Evolutionary conservation across 192 early-diverging fungal genomes (phyloP).

Genomic region (Coemansia sp.): DNA sequence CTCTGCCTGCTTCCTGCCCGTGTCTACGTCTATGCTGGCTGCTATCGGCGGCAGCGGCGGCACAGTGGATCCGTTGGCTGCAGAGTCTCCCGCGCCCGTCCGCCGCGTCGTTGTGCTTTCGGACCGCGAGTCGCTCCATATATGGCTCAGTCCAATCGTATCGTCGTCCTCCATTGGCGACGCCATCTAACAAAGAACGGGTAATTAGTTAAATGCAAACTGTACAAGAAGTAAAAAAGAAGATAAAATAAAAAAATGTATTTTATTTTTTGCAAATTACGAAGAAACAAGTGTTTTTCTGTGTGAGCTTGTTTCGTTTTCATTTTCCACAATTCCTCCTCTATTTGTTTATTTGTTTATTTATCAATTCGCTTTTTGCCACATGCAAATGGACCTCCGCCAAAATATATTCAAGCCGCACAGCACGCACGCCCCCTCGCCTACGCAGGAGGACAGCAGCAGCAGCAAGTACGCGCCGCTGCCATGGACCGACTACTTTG

Average conservation of each 20-base stretch:
- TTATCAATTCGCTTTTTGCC: no score
- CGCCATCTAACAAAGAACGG: background rate
- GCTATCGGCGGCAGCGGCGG: background rate
- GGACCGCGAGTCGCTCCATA: background rate
- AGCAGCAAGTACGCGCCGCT: conserved; percentile 38
- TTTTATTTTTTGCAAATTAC: no score
- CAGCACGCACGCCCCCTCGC: conserved; percentile 12
- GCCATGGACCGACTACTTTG: conserved; percentile 60
- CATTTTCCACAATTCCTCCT: background rate
- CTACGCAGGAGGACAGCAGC: conserved; percentile 11
- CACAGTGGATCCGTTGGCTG: background rate
- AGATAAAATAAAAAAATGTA: no score
- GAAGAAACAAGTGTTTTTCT: no score
- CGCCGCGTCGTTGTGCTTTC: conserved; percentile 2
- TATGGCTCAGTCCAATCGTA: background rate
- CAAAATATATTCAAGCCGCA: conserved; percentile 52
- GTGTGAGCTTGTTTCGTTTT: background rate
- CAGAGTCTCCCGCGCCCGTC: no score
- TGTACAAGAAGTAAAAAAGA: no score
- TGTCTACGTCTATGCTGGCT: background rate
- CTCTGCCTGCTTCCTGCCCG: background rate
- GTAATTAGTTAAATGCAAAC: no score
- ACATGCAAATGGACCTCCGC: conserved; percentile 32
- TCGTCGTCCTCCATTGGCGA: conserved; percentile 5
- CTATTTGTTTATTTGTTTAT: background rate